A percentile compares a stretch with the other conserved stretches of the same genome.
Evolutionary conservation across 768 basidiomycete genomes (phyloP).

Genomic region (Auricularia sp.): DNA sequence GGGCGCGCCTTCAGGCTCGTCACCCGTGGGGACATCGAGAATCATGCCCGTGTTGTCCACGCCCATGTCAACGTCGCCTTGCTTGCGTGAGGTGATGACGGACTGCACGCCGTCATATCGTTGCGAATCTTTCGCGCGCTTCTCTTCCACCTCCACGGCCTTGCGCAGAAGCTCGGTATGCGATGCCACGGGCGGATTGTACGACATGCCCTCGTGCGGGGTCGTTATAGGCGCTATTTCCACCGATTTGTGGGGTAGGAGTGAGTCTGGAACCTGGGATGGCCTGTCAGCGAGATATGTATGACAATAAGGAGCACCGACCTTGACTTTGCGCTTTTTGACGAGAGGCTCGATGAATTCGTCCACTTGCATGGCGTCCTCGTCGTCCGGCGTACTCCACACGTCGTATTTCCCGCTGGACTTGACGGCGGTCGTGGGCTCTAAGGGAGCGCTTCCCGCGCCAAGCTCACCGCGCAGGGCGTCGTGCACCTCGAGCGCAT

Average conservation of each 20-base stretch:
- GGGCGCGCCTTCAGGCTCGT: constrained; percentile 11
- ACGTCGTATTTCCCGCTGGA: constrained; percentile 19
- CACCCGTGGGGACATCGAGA: constrained; percentile 34
- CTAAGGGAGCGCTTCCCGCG: constrained; percentile 21
- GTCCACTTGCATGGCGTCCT: constrained; percentile 52
- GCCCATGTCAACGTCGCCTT: constrained; percentile 29
- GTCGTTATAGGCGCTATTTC: constrained; percentile 52
- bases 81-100: constrained; percentile 32
- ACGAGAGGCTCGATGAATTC: constrained; percentile 17
- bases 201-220: constrained; percentile 79
- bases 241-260: constrained; percentile 42
- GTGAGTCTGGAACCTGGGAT: constrained; percentile 38
- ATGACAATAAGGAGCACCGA: constrained; percentile 15
- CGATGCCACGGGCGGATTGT: constrained; percentile 71
- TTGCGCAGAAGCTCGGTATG: constrained; percentile 60
- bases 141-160: constrained; percentile 59
- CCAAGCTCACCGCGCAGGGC: constrained; percentile 15
- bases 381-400: constrained; percentile 53
- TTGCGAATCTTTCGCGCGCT: constrained; percentile 41
- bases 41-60: constrained; percentile 49
- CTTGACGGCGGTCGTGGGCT: constrained; percentile 13
- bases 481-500: constrained; percentile 40
- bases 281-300: neutral
- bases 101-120: constrained; percentile 43
- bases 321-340: constrained; percentile 42